Evolutionary conservation across 2,329 filamentous ascomycete genomes (phyloP).

Genomic region (Neobulgaria alba): DNA sequence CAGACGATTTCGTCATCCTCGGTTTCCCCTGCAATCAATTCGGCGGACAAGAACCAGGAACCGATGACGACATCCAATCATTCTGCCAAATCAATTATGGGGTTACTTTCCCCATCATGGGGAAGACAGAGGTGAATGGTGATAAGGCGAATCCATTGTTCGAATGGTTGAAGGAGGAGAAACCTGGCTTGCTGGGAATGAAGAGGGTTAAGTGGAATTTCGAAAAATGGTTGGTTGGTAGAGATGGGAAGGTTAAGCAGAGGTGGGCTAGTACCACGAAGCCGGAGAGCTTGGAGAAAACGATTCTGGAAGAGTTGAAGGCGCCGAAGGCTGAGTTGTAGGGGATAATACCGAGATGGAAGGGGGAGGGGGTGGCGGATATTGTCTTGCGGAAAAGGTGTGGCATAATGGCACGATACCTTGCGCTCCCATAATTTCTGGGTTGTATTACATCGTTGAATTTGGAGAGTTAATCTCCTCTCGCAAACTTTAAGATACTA

Average conservation of each 20-base stretch:
- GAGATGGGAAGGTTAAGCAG: conserved; percentile 75
- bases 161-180: conserved; percentile 64
- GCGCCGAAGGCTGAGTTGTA: conserved; percentile 4
- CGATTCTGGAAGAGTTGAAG: conserved; percentile 58
- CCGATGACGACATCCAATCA: conserved; percentile 68
- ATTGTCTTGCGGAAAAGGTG: no score
- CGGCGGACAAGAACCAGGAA: conserved; percentile 50
- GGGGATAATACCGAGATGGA: no score
- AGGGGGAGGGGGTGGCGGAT: no score
- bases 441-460: no score
- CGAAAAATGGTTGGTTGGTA: conserved; percentile 90
- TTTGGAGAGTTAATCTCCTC: no score
- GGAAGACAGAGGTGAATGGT: conserved; percentile 93
- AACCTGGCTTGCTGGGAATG: conserved; percentile 77
- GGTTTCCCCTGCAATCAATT: conserved; percentile 90
- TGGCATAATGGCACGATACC: no score
- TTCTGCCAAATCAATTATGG: conserved; percentile 68
- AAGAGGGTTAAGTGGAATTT: conserved; percentile 99
- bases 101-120: conserved; percentile 37
- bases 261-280: conserved; percentile 85
- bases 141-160: conserved; percentile 70
- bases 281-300: conserved; percentile 69
- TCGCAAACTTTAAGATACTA: no score
- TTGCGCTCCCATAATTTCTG: no score
- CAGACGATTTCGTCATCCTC: conserved; percentile 67